Evolutionary conservation across 306 rosid species (phyloP), one percentile per base, ranked within the genome.

Genomic region (Vicia faba): DNA sequence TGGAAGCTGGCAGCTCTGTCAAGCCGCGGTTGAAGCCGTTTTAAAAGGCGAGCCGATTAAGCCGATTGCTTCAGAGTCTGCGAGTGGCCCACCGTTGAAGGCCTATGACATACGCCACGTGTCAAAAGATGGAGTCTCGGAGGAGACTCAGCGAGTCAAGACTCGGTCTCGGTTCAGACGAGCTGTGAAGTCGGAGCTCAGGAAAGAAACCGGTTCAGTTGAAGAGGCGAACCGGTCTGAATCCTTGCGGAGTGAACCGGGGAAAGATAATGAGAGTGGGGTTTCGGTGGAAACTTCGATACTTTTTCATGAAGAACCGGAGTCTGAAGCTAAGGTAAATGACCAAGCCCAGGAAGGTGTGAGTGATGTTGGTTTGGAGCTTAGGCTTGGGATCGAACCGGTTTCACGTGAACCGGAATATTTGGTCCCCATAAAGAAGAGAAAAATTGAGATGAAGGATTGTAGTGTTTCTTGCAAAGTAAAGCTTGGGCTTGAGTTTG

Each of bases 1-100:
- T 0, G 97, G 99, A 2, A 85, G 87, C 61, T 93, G 99, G 99
- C 97, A 88, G 66, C 91, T 87, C 0, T 93, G 99, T 66, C 96
- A 93, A 40, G 74, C 82, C 49, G 99, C 99, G 1, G 99, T 93
- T 6, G 99, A 93, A 65, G 87, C 95, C n/a, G 95, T 93, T 39
- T 84, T 93, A 19, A 82, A 85, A n/a, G 99, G 99, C 0, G 78
- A 61, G 18, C 89, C 95, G 51, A 85, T 93, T 66, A 88, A 84
- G 3, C 91, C 97, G 38, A 90, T 93, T 4, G 77, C 82, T 1
- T 81, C 95, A 0, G 96, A 93, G 23, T 84, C 85, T 0, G 96
- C 95, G 9, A 83, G 74, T n/a, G 89, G 86, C 3, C 97, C 96
- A 39, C 95, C 97, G 0, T 78, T 88, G 3, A 93, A 89, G 79